Evolutionary conservation across 164 flowering plant genomes (phyloP).

Genomic region (Saururus chinensis): DNA sequence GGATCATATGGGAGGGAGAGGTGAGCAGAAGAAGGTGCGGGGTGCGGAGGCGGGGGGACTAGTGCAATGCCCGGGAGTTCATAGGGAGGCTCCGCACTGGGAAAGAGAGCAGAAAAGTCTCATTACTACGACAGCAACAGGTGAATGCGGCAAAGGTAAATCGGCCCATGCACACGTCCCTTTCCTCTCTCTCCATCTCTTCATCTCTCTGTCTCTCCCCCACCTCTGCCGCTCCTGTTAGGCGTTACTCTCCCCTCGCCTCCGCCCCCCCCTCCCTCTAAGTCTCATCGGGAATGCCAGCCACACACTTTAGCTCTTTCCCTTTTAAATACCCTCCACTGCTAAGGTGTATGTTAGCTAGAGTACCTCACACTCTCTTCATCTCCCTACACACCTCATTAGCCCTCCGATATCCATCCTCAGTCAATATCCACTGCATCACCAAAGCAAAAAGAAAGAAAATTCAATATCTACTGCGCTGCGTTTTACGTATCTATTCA

Average conservation of each 20-base stretch:
- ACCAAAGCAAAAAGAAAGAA: too few species aligned
- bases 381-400: neutral
- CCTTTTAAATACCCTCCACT: constrained; percentile 13
- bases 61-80: constrained; percentile 27
- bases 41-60: constrained; percentile 3
- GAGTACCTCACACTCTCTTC: constrained; percentile 21
- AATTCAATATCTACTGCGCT: too few species aligned
- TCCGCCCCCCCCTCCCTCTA: constrained; percentile 40
- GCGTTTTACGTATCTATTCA: neutral
- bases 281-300: constrained; percentile 35
- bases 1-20: neutral
- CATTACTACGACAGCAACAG: constrained; percentile 51
- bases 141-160: constrained; percentile 43
- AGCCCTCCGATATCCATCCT: too few species aligned
- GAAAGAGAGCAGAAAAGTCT: constrained; percentile 23
- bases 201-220: constrained; percentile 37
- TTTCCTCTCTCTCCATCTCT: constrained; percentile 27
- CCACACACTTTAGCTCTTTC: constrained; percentile 14
- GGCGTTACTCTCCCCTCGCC: constrained; percentile 12
- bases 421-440: too few species aligned
- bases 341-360: constrained; percentile 3
- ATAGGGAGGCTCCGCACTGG: constrained; percentile 15
- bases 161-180: constrained; percentile 64
- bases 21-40: constrained; percentile 1
- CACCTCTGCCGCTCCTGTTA: constrained; percentile 53